Evolutionary conservation across 768 basidiomycete species (phyloP), one percentile per base, ranked within the genome.

Genomic region (Boletus reticuloceps): DNA sequence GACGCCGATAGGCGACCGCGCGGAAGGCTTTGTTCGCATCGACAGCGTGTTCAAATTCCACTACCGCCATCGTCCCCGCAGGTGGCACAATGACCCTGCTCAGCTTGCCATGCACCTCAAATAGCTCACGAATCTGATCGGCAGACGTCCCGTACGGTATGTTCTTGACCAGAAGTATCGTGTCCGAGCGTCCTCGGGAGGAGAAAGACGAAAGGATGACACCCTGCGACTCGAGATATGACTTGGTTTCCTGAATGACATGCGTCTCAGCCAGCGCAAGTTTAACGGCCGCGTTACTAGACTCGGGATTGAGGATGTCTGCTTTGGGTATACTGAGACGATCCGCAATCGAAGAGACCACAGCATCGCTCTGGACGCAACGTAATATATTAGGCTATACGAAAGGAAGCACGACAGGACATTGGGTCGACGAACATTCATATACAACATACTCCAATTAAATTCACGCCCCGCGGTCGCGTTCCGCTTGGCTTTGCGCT

Each of bases 261-360:
- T 94, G 91, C 17, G 97, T 97, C 72, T 99, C 97, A 0, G 97
- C 96, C 38, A 98, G 77, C 1, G 97, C 96, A 38, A 98, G 85
- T 69, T 95, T 97, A 54, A 98, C 94, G 3, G 96, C 94, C 1
- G 90, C 83, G 58, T 86, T 87, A 34, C 83, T 82, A 1, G 84
- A 84, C 55, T 93, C 89, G 0, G 92, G 85, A 67, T 92, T 91
- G 52, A 98, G 78, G 22, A 99, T 89, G 31, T 91, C 89, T 2
- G 92, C 77, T 73, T 98, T 98, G 27, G 85, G 73, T 40, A 98
- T 82, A 53, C 82, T 88, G 81, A 98, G 87, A 11, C 95, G 83
- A 57, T 89, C 86, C 1, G 96, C 93, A 27, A 98, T 82, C 2
- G 93, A 95, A 2, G 91, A 87, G 1, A 87, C 85, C 0, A 98